Evolutionary conservation across 1,139 yeast species (phyloP), one percentile per base, ranked within the genome.

Genomic region (Barnettozyma hawaiiensis): DNA sequence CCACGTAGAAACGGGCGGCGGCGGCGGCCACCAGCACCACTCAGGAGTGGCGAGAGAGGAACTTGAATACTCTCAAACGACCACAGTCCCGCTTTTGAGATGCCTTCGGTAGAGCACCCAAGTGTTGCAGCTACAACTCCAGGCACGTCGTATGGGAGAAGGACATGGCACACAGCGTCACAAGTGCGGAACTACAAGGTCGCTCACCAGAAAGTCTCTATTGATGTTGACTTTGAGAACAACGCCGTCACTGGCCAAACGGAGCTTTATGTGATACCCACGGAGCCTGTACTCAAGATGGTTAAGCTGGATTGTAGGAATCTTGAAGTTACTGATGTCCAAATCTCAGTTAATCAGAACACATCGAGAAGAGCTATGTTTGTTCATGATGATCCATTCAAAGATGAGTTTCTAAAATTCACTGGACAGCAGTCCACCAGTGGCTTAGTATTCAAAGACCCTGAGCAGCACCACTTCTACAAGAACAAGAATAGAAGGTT

Each of bases 261-360:
- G 0, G 97, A 89, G 58, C 66, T 92, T 29, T 83, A 94, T 2
- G 69, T 90, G 12, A 67, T 85, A 19, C 97, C 97, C 0, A 67
- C 80, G 3, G 77, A 81, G 16, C 75, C 77, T 10, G 61, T 69
- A 1, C 64, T 90, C 35, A 76, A 75, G 42, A 67, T 69, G 12
- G 69, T 92, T 26, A 75, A 76, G 43, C 67, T 92, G 42, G 97
- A 92, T 60, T 86, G 95, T 50, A 77, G 96, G 45, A 90, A 86
- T 47, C 75, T 87, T 65, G 67, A 66, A 37, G 76, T 90, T 33
- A 71, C 72, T 26, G 76, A 76, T 29, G 81, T 87, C 9, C 68
- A 68, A 35, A 75, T 92, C 16, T 31, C 33, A 19, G 12, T 31
- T 16, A 37, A 87, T 90, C 37, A 34, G 21, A 15, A 15, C 21